A percentile compares a stretch with the other conserved stretches of the same genome.
These are phyloP conservation scores for Fomitopsis palustris DNA, from an alignment of 1,284 basidiomycete genomes.

Conservation along the genomic window DNA sequence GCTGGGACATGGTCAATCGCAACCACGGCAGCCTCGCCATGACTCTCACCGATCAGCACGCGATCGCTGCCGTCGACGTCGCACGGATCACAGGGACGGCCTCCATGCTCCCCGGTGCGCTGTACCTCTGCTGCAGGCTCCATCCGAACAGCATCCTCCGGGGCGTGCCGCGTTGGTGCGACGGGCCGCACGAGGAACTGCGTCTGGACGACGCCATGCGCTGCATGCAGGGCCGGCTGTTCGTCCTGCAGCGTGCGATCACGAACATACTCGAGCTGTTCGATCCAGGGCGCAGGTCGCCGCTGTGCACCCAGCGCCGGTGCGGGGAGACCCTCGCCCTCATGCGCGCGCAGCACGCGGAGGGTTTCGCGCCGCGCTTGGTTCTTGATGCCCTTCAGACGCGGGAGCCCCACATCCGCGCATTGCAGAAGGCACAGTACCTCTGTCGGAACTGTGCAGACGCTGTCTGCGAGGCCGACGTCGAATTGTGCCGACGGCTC, in stretches of 20 bases:
- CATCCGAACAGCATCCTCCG: not conserved
- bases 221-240: not conserved
- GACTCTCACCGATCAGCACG: not conserved
- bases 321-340: too few species aligned
- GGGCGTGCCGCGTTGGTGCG: not conserved
- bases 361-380: too few species aligned
- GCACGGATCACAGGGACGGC: not conserved
- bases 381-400: too few species aligned
- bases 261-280: not conserved
- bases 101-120: not conserved
- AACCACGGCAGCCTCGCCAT: not conserved
- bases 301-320: not conserved
- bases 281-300: not conserved
- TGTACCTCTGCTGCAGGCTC: not conserved
- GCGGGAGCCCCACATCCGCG: too few species aligned
- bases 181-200: not conserved
- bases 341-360: too few species aligned
- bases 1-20: not conserved
- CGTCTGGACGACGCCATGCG: not conserved
- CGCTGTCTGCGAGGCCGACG: not conserved
- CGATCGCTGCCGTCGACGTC: not conserved
- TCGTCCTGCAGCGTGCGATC: not conserved
- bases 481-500: not conserved
- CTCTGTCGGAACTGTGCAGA: not conserved
- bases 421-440: not conserved